Conservation (phyloP, 2,329 filamentous ascomycete species). For the Microdochium bolleyi region DNA sequence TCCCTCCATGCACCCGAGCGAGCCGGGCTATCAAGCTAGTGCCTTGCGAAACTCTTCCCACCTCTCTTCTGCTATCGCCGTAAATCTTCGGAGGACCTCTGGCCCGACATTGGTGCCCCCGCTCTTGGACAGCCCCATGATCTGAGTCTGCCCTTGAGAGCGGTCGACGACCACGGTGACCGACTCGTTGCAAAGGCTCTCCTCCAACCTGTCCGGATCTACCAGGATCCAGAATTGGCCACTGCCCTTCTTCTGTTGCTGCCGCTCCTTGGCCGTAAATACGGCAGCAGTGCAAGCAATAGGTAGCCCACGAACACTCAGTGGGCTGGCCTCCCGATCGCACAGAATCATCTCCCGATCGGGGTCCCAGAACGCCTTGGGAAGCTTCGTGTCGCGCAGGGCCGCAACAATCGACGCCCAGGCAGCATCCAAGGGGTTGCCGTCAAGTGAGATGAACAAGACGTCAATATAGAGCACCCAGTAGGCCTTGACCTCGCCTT, state of each 20-base stretch:
- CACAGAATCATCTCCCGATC: slow-evolving; percentile 77
- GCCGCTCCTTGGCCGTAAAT: slow-evolving; percentile 58
- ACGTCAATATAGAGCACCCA: slow-evolving; percentile 95
- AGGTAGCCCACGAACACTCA: slow-evolving; percentile 60
- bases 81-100: slow-evolving; percentile 51
- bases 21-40: slow-evolving; percentile 26
- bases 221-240: slow-evolving; percentile 67
- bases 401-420: slow-evolving; percentile 82
- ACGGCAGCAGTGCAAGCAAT: slow-evolving; percentile 72
- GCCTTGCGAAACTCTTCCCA: slow-evolving; percentile 52
- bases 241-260: slow-evolving; percentile 31
- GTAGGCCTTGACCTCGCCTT: slow-evolving; percentile 63
- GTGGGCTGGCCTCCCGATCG: slow-evolving; percentile 40
- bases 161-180: slow-evolving; percentile 75
- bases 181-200: slow-evolving; percentile 74
- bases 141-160: slow-evolving; percentile 39
- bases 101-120: slow-evolving; percentile 67
- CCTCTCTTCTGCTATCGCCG: slow-evolving; percentile 51
- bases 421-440: slow-evolving; percentile 84
- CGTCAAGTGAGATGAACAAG: slow-evolving; percentile 89
- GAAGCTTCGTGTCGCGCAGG: slow-evolving; percentile 68
- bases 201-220: slow-evolving; percentile 87
- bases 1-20: not conserved
- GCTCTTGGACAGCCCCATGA: slow-evolving; percentile 72
- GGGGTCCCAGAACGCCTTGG: slow-evolving; percentile 72